These are phyloP conservation scores for Nemania sp. DNA, from an alignment of 2,329 filamentous ascomycete genomes.

Conservation along the genomic window DNA sequence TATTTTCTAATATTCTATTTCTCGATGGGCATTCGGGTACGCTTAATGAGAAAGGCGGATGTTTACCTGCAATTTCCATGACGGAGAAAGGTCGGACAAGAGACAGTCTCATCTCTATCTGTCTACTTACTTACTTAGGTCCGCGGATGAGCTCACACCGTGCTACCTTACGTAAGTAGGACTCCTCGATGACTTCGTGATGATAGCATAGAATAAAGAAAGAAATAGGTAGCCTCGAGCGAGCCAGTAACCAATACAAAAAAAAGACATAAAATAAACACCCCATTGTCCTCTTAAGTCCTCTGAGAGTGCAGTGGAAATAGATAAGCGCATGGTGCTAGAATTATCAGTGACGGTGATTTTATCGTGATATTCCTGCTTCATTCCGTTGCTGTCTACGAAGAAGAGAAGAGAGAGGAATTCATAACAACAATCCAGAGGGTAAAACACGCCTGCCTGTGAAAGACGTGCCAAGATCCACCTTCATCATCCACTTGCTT, in stretches of 20 bases:
- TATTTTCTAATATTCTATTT: too few species aligned
- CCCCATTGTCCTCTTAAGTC: background rate
- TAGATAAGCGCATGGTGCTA: background rate
- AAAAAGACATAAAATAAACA: too few species aligned
- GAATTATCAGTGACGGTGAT: too few species aligned
- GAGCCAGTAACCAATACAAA: too few species aligned
- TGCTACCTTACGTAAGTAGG: background rate
- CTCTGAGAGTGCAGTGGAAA: background rate
- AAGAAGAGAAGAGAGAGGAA: too few species aligned
- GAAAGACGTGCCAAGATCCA: background rate
- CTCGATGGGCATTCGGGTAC: background rate
- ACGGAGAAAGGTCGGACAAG: background rate
- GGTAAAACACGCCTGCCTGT: too few species aligned
- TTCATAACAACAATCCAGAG: too few species aligned
- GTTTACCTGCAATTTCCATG: background rate
- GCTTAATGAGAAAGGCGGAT: background rate
- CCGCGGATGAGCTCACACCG: background rate
- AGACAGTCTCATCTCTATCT: too few species aligned
- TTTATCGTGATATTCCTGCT: background rate
- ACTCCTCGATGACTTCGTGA: background rate
- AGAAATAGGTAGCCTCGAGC: background rate
- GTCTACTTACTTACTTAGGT: background rate
- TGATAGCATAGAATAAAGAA: background rate
- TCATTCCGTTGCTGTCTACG: background rate
- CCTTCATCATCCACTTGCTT: background rate